A percentile compares a stretch with the other conserved stretches of the same genome.
Conservation (phyloP, 23 red algal species). For the Cyanidiococcus yangmingshanensis region DNA sequence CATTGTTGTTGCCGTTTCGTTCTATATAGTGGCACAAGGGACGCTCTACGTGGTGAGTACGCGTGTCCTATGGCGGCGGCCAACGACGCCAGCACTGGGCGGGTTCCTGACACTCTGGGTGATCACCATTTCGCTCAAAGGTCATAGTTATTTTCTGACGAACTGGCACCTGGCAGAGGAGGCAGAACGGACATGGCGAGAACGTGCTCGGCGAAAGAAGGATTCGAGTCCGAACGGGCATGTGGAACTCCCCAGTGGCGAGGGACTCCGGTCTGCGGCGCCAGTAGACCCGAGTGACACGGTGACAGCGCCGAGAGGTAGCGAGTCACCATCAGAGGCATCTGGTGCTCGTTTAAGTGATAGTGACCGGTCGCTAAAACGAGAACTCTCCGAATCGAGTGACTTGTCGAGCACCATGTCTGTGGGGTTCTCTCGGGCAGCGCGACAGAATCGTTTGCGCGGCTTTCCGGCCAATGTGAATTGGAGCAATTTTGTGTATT, state of each 20-base stretch:
- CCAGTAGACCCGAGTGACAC: neutral
- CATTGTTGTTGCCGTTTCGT: neutral
- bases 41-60: constrained; percentile 16
- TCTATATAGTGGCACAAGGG: constrained; percentile 7
- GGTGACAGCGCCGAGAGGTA: neutral
- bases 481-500: constrained; percentile 48
- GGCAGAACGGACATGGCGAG: constrained; percentile 15
- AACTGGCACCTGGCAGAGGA: constrained; percentile 64
- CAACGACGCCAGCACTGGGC: constrained; percentile 44
- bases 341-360: neutral
- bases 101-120: constrained; percentile 42
- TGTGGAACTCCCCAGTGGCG: neutral
- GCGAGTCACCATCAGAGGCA: neutral
- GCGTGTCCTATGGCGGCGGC: constrained; percentile 10
- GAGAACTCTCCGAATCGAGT: neutral
- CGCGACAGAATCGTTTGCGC: neutral
- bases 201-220: neutral
- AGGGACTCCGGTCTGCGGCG: neutral
- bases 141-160: constrained; percentile 63
- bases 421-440: neutral
- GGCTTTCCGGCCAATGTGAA: constrained; percentile 64
- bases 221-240: neutral
- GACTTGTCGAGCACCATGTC: neutral
- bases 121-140: constrained; percentile 51
- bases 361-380: neutral